Conservation (phyloP, 2,329 filamentous ascomycete genomes). For the Xylariaceae sp. region DNA sequence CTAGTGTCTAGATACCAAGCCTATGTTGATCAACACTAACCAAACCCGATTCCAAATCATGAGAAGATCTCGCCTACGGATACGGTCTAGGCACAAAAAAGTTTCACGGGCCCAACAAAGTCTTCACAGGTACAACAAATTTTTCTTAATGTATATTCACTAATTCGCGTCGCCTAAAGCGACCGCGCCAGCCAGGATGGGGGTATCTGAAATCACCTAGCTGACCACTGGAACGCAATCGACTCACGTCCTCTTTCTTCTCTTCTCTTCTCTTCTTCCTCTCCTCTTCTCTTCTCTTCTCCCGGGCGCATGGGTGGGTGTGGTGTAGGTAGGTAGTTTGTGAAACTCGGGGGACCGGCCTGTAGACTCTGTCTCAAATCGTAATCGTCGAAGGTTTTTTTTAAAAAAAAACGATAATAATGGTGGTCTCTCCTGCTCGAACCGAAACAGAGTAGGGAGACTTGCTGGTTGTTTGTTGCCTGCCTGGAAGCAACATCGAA, state of each 20-base stretch:
- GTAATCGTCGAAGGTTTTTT: constrained; percentile 6
- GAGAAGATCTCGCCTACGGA: too few relatives aligned
- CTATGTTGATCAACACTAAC: too few relatives aligned
- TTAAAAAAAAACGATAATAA: not conserved
- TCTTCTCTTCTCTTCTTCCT: constrained; percentile 1
- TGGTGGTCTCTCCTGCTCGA: constrained; percentile 3
- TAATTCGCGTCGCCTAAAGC: constrained; percentile 14
- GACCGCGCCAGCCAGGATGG: constrained; percentile 26
- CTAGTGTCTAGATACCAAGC: too few relatives aligned
- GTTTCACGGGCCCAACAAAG: too few relatives aligned
- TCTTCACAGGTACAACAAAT: constrained; percentile 1
- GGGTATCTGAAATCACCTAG: constrained; percentile 37
- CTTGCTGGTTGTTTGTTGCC: not conserved
- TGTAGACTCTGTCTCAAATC: constrained; percentile 8
- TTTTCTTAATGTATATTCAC: constrained; percentile 23
- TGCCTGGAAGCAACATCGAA: constrained; percentile 9
- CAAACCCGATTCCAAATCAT: too few relatives aligned
- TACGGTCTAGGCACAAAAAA: too few relatives aligned
- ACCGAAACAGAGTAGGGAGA: constrained; percentile 13
- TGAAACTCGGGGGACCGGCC: too few relatives aligned
- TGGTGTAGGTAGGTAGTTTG: too few relatives aligned
- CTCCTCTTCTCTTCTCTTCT: constrained; percentile 7
- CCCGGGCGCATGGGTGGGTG: not conserved
- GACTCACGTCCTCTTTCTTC: not conserved
- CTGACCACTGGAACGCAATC: constrained; percentile 16